These are phyloP conservation scores for Fonsecaea erecta DNA, from an alignment of 2,329 filamentous ascomycete species.

Conservation along the genomic window DNA sequence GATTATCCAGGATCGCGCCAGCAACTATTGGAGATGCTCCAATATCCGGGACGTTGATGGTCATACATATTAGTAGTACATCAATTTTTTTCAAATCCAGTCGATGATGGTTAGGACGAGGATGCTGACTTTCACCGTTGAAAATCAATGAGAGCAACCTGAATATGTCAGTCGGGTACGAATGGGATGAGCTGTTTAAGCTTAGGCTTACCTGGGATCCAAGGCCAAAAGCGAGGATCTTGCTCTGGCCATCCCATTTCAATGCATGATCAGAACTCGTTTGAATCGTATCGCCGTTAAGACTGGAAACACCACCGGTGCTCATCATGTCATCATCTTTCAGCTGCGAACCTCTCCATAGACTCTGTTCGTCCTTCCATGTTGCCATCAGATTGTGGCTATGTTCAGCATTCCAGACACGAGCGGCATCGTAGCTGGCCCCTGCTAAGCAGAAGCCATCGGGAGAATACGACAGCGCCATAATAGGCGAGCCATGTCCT, in stretches of 20 bases:
- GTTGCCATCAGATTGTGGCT: slow-evolving; percentile 50
- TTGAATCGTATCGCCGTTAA: slow-evolving; percentile 43
- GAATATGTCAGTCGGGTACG: slow-evolving; percentile 21
- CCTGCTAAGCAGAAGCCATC: slow-evolving; percentile 54
- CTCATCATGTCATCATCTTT: slow-evolving; percentile 43
- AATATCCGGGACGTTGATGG: neutral
- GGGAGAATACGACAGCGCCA: slow-evolving; percentile 52
- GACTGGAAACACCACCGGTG: slow-evolving; percentile 41
- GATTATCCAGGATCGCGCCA: neutral
- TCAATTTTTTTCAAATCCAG: neutral
- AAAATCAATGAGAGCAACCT: slow-evolving; percentile 38
- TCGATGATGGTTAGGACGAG: neutral
- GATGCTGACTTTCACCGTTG: slow-evolving; percentile 33
- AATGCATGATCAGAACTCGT: slow-evolving; percentile 46
- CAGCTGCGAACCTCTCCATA: slow-evolving; percentile 33
- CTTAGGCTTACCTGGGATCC: slow-evolving; percentile 51
- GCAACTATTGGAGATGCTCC: neutral
- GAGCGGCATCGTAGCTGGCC: slow-evolving; percentile 49
- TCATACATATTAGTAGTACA: slow-evolving; percentile 5
- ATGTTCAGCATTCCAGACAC: slow-evolving; percentile 55
- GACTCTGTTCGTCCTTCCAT: slow-evolving; percentile 41
- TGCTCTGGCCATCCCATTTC: slow-evolving; percentile 60
- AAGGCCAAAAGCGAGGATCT: slow-evolving; percentile 57
- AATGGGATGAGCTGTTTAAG: slow-evolving; percentile 12
- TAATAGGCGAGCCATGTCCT: slow-evolving; percentile 42